Percentiles rank a stretch among this genome's conserved stretches.
These are phyloP conservation scores for Zizania palustris DNA, from an alignment of 202 grass and related monocot species.

Conservation along the genomic window DNA sequence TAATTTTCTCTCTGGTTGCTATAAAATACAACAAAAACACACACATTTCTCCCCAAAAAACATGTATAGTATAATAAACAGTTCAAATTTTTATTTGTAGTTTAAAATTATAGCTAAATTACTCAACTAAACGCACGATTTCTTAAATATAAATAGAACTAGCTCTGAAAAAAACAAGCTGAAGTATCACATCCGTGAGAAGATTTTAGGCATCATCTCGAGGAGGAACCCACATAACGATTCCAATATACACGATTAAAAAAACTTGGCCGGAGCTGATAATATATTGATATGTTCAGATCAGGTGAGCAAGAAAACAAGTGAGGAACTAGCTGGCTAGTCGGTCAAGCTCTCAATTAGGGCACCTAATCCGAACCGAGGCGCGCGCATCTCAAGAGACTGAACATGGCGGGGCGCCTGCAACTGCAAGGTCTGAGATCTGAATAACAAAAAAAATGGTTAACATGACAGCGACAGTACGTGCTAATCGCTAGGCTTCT, in stretches of 20 bases:
- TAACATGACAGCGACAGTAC: constrained; percentile 45
- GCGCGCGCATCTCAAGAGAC: constrained; percentile 45
- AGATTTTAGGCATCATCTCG: too few relatives aligned
- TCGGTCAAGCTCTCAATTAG: neutral
- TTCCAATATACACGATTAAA: constrained; percentile 16
- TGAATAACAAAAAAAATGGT: constrained; percentile 37
- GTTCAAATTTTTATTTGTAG: too few relatives aligned
- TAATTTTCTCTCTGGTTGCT: neutral
- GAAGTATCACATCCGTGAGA: too few relatives aligned
- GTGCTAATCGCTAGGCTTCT: constrained; percentile 28
- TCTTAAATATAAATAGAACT: too few relatives aligned
- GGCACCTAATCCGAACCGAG: constrained; percentile 24
- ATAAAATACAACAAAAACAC: neutral
- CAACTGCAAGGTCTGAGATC: constrained; percentile 29
- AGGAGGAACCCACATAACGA: constrained; percentile 19
- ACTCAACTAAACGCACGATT: too few relatives aligned
- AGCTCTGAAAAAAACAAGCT: too few relatives aligned
- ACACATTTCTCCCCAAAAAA: neutral
- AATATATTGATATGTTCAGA: constrained; percentile 32
- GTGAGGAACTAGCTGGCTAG: constrained; percentile 28
- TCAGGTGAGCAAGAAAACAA: constrained; percentile 40
- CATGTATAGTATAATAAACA: too few relatives aligned
- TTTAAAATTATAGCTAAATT: too few relatives aligned
- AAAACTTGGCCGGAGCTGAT: constrained; percentile 21
- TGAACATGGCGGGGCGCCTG: constrained; percentile 46